phyloP scores from a whole-genome alignment of 108 stramenopile genomes.

The Nitzschia putrida region DNA sequence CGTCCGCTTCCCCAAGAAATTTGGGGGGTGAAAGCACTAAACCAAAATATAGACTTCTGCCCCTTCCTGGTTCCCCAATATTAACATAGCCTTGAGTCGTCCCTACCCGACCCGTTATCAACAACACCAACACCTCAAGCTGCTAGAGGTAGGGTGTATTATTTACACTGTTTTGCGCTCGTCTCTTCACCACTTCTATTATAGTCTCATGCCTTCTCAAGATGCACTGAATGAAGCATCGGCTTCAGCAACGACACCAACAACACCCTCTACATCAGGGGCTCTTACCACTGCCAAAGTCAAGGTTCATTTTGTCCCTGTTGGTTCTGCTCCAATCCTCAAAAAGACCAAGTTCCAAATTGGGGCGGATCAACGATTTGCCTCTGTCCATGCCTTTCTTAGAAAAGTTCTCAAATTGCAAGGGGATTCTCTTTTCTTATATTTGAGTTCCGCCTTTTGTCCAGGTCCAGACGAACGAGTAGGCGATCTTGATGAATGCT shows the following conservation, averaged over 20 bases:
- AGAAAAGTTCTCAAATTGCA: slow-evolving; percentile 70
- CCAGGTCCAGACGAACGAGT: slow-evolving; percentile 74
- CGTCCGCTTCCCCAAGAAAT: too few relatives aligned
- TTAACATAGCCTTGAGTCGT: too few relatives aligned
- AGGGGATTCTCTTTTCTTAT: slow-evolving; percentile 65
- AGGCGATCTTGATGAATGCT: slow-evolving; percentile 76
- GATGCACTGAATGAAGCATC: not conserved
- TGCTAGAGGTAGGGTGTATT: too few relatives aligned
- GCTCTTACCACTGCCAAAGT: slow-evolving; percentile 41
- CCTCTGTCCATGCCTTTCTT: slow-evolving; percentile 61
- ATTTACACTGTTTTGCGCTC: too few relatives aligned
- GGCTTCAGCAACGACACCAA: not conserved
- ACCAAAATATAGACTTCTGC: too few relatives aligned
- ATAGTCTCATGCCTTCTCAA: not conserved
- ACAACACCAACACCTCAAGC: too few relatives aligned
- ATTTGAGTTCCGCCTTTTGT: slow-evolving; percentile 75
- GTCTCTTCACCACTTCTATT: too few relatives aligned
- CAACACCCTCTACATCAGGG: not conserved
- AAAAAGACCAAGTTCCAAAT: slow-evolving; percentile 87
- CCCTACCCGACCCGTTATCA: too few relatives aligned
- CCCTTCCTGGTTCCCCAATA: too few relatives aligned
- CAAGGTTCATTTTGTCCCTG: slow-evolving; percentile 87
- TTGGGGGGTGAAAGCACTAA: too few relatives aligned
- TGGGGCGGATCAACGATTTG: slow-evolving; percentile 64
- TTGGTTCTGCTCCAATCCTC: slow-evolving; percentile 82